Base-by-base conservation (phyloP, 108 stramenopile species). In the Epithemia pelagica region DNA sequence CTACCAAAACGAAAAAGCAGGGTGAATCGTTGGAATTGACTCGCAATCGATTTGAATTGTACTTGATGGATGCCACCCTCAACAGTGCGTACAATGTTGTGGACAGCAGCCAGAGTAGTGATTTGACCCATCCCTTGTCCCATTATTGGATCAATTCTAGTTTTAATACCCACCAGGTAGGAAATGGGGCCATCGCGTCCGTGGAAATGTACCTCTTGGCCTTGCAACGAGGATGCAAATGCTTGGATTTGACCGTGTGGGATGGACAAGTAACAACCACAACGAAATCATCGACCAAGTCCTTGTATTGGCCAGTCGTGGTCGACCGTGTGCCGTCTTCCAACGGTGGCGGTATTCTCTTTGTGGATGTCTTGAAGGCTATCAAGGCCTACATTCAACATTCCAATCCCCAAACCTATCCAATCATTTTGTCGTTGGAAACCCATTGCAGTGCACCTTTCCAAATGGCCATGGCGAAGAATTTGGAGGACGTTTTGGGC, bases 221-320 rank as follows among this genome's bases (percentile, higher is more conserved):
- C 19, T 72, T 97, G 66, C 69, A 75, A 20, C 80, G 89, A 57
- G 98, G 98, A 28, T 97, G 95, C 78, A 91, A 95, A 59, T 96
- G 96, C 67, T 76, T 99, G n/a, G 98, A 99, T 68, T 62, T 99
- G 54, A 97, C 98, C 75, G 95, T 94, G 72, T 98, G 92, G 94
- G 96, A 97, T 76, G 96, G 95, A 21, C 30, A 64, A 22, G 37
- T 46, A 5, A 46, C 37, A 5, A 15, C 15, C 37, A 46, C 37
- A 5, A 46, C 37, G 10, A 46, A 46, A 46, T 10, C 37, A 5
- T 10, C 37, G 37, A n/a, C 20, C 7, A 64, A 30, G 0, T 33
- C 67, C 20, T 62, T 62, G 15, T 61, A 46, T 1, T 46, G 37
- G 37, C 37, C 37, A 5, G 37, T 46, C 10, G 37, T 46, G 10